These are phyloP conservation scores for Cyberlindnera americana DNA, from an alignment of 805 yeast genomes.

Conservation along the genomic window DNA sequence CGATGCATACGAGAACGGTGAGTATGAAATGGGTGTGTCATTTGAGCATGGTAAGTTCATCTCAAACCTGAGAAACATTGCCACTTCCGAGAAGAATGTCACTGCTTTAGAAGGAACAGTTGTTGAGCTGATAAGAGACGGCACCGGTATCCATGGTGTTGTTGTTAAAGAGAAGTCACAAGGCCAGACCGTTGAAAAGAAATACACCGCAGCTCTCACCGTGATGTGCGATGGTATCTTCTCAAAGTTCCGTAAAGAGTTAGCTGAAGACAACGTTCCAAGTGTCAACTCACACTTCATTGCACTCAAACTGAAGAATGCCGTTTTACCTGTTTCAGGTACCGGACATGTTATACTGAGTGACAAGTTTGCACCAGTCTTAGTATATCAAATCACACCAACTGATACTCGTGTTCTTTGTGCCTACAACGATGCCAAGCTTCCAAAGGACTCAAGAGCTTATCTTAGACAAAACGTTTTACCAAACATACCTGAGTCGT, in stretches of 20 bases:
- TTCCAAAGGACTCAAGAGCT: constrained; percentile 65
- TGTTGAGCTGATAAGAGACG: constrained; percentile 55
- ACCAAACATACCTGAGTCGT: constrained; percentile 61
- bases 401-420: constrained; percentile 85
- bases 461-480: constrained; percentile 61
- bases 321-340: constrained; percentile 66
- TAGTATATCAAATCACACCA: constrained; percentile 83
- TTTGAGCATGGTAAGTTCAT: constrained; percentile 93
- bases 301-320: constrained; percentile 73
- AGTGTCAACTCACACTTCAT: constrained; percentile 78
- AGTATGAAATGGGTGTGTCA: constrained; percentile 67
- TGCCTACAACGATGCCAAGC: constrained; percentile 69
- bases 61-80: constrained; percentile 69
- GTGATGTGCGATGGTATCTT: constrained; percentile 91
- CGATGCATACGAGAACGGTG: constrained; percentile 55
- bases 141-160: constrained; percentile 72
- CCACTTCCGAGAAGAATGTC: constrained; percentile 65
- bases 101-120: constrained; percentile 82
- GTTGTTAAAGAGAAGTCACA: constrained; percentile 46
- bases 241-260: constrained; percentile 82
- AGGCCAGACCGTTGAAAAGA: constrained; percentile 23
- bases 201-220: constrained; percentile 59
- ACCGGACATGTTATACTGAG: constrained; percentile 93
- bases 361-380: constrained; percentile 72
- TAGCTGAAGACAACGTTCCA: constrained; percentile 60